Conservation (phyloP, 768 basidiomycete genomes). For the Tulasnella sp. region DNA sequence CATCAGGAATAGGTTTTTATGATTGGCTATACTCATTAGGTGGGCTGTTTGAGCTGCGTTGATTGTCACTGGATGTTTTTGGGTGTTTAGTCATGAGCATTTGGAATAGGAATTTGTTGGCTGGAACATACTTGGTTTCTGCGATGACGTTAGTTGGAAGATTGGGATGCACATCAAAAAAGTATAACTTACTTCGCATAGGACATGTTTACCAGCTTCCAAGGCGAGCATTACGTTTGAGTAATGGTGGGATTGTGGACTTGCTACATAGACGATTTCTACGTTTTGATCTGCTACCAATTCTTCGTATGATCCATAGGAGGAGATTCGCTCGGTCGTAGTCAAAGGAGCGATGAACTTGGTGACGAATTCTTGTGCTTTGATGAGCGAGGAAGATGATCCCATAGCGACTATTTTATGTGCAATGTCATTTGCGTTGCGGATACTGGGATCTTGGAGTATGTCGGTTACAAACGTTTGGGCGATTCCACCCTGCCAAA, state of each 20-base stretch:
- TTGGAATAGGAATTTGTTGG: too few species aligned
- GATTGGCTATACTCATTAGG: slow-evolving; percentile 14
- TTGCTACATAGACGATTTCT: slow-evolving; percentile 20
- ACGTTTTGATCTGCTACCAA: slow-evolving; percentile 18
- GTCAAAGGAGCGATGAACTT: not conserved
- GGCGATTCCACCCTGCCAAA: slow-evolving; percentile 15
- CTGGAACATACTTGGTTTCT: slow-evolving; percentile 16
- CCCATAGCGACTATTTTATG: slow-evolving; percentile 15
- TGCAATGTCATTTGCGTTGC: slow-evolving; percentile 12
- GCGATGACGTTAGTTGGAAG: not conserved
- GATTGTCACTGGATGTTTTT: slow-evolving; percentile 17
- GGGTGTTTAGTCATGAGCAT: not conserved
- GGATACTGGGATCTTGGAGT: slow-evolving; percentile 14
- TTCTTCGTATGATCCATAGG: slow-evolving; percentile 20
- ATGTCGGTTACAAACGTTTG: slow-evolving; percentile 17
- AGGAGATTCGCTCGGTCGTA: not conserved
- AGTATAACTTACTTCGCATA: slow-evolving; percentile 17
- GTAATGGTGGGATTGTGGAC: slow-evolving; percentile 19
- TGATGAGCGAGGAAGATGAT: slow-evolving; percentile 11
- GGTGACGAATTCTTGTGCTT: slow-evolving; percentile 13
- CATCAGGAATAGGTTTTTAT: slow-evolving; percentile 14
- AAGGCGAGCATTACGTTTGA: slow-evolving; percentile 17
- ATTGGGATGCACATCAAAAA: not conserved
- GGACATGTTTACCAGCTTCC: slow-evolving; percentile 19
- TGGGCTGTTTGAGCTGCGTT: slow-evolving; percentile 18